Evolutionary conservation across 768 basidiomycete species (phyloP).

Genomic region (Boletus rubroflammeus): DNA sequence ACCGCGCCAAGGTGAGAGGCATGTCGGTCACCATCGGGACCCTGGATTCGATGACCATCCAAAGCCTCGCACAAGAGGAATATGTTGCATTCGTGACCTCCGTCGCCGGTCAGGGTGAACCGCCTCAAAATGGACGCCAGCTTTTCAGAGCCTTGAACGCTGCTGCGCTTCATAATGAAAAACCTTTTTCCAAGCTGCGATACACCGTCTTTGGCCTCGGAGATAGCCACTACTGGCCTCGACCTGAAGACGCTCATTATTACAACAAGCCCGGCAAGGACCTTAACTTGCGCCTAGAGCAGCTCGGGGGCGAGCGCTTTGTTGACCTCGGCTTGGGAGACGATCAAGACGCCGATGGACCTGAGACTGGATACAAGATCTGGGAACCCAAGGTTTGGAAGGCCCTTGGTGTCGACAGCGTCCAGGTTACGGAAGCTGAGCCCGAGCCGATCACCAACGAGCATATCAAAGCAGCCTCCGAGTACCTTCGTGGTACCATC

Average conservation of each 20-base stretch:
- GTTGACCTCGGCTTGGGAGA: conserved; percentile 82
- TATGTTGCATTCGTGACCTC: conserved; percentile 87
- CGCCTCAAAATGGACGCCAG: conserved; percentile 92
- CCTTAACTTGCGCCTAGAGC: conserved; percentile 73
- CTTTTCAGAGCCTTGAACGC: conserved; percentile 85
- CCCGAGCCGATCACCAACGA: conserved; percentile 98
- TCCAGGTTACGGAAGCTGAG: conserved; percentile 89
- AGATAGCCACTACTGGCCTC: conserved; percentile 99
- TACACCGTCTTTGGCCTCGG: conserved; percentile 93
- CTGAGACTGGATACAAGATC: conserved; percentile 92
- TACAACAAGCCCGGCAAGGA: conserved; percentile 98
- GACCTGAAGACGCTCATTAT: conserved; percentile 93
- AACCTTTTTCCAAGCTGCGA: conserved; percentile 58
- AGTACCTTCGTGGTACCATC: conserved; percentile 93
- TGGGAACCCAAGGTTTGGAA: conserved; percentile 97
- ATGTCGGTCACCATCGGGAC: conserved; percentile 70
- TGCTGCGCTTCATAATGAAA: conserved; percentile 46
- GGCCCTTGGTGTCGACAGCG: conserved; percentile 82
- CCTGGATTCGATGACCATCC: conserved; percentile 77
- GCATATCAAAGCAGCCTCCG: conserved; percentile 96
- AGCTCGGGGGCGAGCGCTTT: conserved; percentile 76
- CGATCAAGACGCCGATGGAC: conserved; percentile 96
- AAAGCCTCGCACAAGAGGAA: conserved; percentile 67
- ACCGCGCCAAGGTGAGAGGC: conserved; percentile 81
- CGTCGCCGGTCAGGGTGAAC: conserved; percentile 95